Evolutionary conservation across 1,284 basidiomycete genomes (phyloP).

Genomic region (Melampsora larici-populina): DNA sequence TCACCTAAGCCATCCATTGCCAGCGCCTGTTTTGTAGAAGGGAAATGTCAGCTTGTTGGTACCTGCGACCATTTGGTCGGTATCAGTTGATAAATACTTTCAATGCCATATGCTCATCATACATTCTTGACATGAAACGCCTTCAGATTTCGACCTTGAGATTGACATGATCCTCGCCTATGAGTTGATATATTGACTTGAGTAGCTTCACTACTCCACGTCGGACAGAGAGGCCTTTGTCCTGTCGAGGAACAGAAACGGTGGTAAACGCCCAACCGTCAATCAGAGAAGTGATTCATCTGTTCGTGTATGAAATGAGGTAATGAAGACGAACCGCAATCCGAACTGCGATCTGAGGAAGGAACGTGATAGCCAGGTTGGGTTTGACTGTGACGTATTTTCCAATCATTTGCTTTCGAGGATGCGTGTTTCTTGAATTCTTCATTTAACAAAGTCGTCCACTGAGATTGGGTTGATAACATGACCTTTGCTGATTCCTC

Average conservation of each 20-base stretch:
- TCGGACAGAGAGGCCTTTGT: too few relatives aligned
- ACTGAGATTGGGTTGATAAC: constrained; percentile 81
- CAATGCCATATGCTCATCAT: constrained; percentile 88
- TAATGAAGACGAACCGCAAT: too few relatives aligned
- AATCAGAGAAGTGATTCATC: too few relatives aligned
- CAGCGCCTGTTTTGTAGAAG: constrained; percentile 62
- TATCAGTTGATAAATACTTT: constrained; percentile 57
- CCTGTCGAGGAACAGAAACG: too few relatives aligned
- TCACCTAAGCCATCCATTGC: constrained; percentile 83
- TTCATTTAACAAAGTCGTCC: constrained; percentile 75
- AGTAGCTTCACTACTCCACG: too few relatives aligned
- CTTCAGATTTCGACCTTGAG: constrained; percentile 75
- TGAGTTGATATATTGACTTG: too few relatives aligned
- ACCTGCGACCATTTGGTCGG: neutral
- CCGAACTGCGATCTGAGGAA: too few relatives aligned
- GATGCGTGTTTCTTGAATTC: constrained; percentile 86
- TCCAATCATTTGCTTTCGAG: constrained; percentile 71
- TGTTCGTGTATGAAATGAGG: too few relatives aligned
- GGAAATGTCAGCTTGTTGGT: too few relatives aligned
- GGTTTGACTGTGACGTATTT: too few relatives aligned
- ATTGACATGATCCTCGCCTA: constrained; percentile 60
- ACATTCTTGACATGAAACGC: constrained; percentile 74
- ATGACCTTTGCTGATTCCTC: constrained; percentile 85
- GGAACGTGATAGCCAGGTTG: too few relatives aligned
- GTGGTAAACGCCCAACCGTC: too few relatives aligned